Percentiles rank a stretch among this genome's conserved stretches.
phyloP scores from a whole-genome alignment of 2,329 filamentous ascomycete species.

The Sclerotinia spermophila region DNA sequence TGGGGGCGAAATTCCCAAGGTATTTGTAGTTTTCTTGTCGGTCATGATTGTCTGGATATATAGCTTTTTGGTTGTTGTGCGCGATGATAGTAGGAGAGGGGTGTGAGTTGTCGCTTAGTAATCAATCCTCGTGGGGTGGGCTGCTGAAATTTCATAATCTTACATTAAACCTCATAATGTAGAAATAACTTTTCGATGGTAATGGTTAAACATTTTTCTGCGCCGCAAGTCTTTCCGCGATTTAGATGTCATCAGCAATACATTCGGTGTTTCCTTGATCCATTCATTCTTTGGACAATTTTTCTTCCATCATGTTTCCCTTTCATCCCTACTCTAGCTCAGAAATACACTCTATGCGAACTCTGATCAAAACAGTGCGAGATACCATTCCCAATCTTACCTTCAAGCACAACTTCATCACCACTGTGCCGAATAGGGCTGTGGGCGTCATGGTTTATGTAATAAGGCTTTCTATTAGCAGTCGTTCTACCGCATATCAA shows the following conservation, averaged over 20 bases:
- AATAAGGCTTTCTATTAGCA: not conserved
- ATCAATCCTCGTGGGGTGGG: not conserved
- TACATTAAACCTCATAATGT: no score
- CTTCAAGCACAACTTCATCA: not conserved
- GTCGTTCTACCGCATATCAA: not conserved
- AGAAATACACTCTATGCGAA: not conserved
- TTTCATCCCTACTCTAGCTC: not conserved
- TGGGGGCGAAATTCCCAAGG: slow-evolving; percentile 40
- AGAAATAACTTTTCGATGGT: no score
- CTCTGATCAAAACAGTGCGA: not conserved
- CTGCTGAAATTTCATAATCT: no score
- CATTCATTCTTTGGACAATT: not conserved
- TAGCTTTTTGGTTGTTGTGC: not conserved
- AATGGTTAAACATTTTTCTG: not conserved
- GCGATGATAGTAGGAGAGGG: not conserved
- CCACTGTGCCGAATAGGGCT: not conserved
- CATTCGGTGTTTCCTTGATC: not conserved
- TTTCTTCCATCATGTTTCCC: no score
- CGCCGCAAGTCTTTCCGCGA: not conserved
- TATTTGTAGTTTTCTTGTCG: not conserved
- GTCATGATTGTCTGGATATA: not conserved
- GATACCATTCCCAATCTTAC: not conserved
- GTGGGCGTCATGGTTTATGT: not conserved
- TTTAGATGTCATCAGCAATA: not conserved
- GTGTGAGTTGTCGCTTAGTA: not conserved